These are phyloP conservation scores for Takashimella tepidaria DNA, from an alignment of 1,284 basidiomycete species.

Conservation along the genomic window DNA sequence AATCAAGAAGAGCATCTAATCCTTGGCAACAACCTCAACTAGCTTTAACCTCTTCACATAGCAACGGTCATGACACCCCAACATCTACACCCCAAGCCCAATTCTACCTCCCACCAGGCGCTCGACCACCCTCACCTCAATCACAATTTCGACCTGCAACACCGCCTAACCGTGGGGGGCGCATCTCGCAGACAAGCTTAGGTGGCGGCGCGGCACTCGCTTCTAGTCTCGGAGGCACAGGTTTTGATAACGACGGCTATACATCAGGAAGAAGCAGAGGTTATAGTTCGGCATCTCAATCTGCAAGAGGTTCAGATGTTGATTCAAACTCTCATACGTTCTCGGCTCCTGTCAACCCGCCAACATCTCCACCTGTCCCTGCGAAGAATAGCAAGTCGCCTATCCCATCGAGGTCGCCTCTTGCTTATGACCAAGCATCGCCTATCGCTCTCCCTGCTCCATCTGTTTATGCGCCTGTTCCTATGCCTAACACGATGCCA, in stretches of 20 bases:
- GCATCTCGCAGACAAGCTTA: conserved; percentile 8
- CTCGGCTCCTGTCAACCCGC: neutral
- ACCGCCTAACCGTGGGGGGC: conserved; percentile 10
- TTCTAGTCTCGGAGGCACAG: conserved; percentile 4
- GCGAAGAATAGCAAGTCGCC: neutral
- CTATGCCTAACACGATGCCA: neutral
- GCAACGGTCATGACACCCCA: conserved; percentile 8
- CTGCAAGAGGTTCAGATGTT: conserved; percentile 11
- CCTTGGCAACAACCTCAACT: conserved; percentile 1
- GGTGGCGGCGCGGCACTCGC: conserved; percentile 20
- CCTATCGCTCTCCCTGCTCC: neutral
- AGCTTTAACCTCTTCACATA: conserved; percentile 8
- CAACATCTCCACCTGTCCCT: neutral
- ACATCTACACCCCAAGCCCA: conserved; percentile 13
- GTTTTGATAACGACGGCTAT: conserved; percentile 22
- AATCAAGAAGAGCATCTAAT: conserved; percentile 17
- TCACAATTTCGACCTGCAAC: conserved; percentile 1
- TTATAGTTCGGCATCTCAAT: conserved; percentile 14
- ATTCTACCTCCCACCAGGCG: conserved; percentile 35
- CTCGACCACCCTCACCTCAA: conserved; percentile 31
- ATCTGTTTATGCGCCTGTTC: neutral
- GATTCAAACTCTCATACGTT: conserved; percentile 19
- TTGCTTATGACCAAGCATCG: neutral
- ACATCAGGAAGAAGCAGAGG: conserved; percentile 6
- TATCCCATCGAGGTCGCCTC: neutral